phyloP scores from a whole-genome alignment of 306 rosid genomes.

The Crotalaria pallida region DNA sequence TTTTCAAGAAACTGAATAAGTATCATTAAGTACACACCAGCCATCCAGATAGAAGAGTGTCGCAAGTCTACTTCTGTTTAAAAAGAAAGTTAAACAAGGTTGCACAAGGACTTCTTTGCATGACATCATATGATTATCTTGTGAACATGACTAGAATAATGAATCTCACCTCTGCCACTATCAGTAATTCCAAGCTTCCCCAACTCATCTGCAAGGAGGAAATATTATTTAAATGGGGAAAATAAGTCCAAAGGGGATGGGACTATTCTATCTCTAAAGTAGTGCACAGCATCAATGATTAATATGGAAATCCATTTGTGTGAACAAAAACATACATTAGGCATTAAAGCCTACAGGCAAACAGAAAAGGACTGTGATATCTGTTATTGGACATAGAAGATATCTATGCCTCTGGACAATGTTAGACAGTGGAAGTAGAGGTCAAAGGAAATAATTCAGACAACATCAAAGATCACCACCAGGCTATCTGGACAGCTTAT shows the following conservation, averaged over 20 bases:
- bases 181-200: conserved; percentile 89
- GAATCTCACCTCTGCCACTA: conserved; percentile 75
- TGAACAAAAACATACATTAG: conserved; percentile 7
- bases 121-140: conserved; percentile 11
- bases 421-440: neutral
- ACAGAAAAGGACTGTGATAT: conserved; percentile 1
- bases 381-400: conserved; percentile 2
- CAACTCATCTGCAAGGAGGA: conserved; percentile 67
- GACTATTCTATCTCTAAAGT: conserved; percentile 9
- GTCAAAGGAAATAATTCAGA: neutral
- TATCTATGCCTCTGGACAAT: neutral
- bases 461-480: neutral
- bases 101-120: conserved; percentile 11
- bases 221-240: conserved; percentile 10
- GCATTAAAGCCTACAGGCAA: conserved; percentile 13
- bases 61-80: conserved; percentile 85
- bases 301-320: conserved; percentile 13
- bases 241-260: neutral
- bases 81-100: conserved; percentile 30
- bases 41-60: conserved; percentile 96
- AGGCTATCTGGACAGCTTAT: conserved; percentile 3
- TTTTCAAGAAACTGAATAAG: conserved; percentile 95
- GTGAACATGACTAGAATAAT: conserved; percentile 15
- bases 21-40: conserved; percentile 91
- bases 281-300: neutral